phyloP scores from a whole-genome alignment of 2,329 filamentous ascomycete species.

The Elsinoe arachidis region DNA sequence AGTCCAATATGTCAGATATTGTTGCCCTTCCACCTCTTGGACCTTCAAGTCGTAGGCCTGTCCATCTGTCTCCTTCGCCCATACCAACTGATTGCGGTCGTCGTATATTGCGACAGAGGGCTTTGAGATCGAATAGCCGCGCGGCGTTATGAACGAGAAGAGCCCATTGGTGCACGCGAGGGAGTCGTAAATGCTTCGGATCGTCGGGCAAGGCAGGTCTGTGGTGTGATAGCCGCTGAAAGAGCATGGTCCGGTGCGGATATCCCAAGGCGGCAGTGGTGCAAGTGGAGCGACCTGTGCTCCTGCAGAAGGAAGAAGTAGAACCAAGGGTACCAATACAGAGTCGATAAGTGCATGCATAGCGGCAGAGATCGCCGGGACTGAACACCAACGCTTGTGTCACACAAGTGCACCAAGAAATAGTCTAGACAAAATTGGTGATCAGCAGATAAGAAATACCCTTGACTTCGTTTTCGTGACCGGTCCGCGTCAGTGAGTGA shows the following conservation, averaged over 20 bases:
- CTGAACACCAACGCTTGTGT: too few species aligned
- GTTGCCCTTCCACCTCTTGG: constrained; percentile 28
- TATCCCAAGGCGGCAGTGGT: not conserved
- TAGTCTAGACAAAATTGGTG: too few species aligned
- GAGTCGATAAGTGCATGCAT: too few species aligned
- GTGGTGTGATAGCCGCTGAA: constrained; percentile 14
- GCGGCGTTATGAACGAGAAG: constrained; percentile 25
- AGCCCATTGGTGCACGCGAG: constrained; percentile 12
- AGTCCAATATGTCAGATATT: constrained; percentile 33
- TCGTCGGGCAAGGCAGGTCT: constrained; percentile 12
- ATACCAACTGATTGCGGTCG: constrained; percentile 23
- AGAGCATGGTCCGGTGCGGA: constrained; percentile 1
- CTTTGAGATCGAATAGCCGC: constrained; percentile 23
- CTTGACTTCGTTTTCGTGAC: too few species aligned
- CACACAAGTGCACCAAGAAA: too few species aligned
- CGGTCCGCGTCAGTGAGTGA: too few species aligned
- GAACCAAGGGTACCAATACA: too few species aligned
- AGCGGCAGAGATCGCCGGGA: too few species aligned
- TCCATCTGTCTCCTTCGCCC: constrained; percentile 25
- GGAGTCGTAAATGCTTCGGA: constrained; percentile 7
- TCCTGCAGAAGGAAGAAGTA: too few species aligned
- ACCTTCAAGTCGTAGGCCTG: constrained; percentile 30
- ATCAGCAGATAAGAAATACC: too few species aligned
- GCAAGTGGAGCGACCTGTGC: too few species aligned
- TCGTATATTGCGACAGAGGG: constrained; percentile 29